These are phyloP conservation scores for Fusarium nisikadoi DNA, from an alignment of 2,329 filamentous ascomycete species.

Conservation along the genomic window DNA sequence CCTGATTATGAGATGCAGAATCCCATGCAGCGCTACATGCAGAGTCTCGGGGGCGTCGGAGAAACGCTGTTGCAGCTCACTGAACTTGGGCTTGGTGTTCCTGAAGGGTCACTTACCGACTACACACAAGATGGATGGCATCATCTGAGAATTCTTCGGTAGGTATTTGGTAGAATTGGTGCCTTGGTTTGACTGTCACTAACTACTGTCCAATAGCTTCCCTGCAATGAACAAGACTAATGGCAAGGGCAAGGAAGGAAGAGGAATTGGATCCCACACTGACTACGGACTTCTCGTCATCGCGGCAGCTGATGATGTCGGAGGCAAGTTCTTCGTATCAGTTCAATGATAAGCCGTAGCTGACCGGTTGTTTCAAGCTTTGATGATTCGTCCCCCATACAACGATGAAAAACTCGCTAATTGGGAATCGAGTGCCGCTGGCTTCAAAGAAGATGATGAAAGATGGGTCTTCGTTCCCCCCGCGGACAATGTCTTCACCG, in stretches of 20 bases:
- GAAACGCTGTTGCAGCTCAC: constrained; percentile 58
- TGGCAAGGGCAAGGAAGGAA: constrained; percentile 60
- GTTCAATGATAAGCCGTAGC: too few relatives aligned
- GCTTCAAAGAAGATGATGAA: constrained; percentile 56
- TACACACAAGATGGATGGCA: constrained; percentile 62
- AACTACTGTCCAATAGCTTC: constrained; percentile 30
- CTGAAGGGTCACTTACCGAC: constrained; percentile 52
- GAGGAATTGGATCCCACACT: constrained; percentile 63
- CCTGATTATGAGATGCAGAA: constrained; percentile 54
- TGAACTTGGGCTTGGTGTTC: constrained; percentile 57
- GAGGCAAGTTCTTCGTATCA: constrained; percentile 47
- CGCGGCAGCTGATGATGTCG: constrained; percentile 60
- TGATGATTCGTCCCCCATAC: constrained; percentile 58
- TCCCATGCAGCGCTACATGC: constrained; percentile 54
- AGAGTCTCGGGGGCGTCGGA: constrained; percentile 53
- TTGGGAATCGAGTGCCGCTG: constrained; percentile 58
- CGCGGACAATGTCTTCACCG: constrained; percentile 56
- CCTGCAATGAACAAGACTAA: constrained; percentile 51
- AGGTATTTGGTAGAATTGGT: not conserved
- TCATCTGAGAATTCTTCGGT: constrained; percentile 60
- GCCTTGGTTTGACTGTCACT: rapidly evolving
- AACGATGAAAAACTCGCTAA: constrained; percentile 56
- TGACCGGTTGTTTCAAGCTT: constrained; percentile 39
- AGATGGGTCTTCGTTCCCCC: constrained; percentile 62
- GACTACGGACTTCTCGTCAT: constrained; percentile 64